Evolutionary conservation across 1,139 yeast species (phyloP).

Genomic region (Wickerhamomyces sp.): DNA sequence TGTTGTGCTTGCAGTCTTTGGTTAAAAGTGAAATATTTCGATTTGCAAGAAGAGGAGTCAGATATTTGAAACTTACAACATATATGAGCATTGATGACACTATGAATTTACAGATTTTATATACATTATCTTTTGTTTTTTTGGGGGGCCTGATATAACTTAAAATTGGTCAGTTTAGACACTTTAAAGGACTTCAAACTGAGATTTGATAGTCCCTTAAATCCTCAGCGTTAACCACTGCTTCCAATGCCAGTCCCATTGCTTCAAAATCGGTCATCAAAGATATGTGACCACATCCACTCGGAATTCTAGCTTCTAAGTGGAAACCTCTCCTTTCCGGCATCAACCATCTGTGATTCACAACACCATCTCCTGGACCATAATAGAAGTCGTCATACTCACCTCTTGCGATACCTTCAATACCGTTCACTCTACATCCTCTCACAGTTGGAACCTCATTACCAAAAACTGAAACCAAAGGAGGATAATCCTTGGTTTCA

Average conservation of each 20-base stretch:
- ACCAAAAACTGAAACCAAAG: slow-evolving; percentile 77
- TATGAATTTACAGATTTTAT: too few relatives aligned
- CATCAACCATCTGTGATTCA: slow-evolving; percentile 75
- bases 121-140: too few relatives aligned
- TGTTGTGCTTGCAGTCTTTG: slow-evolving; percentile 81
- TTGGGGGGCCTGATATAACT: too few relatives aligned
- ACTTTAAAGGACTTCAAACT: too few relatives aligned
- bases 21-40: slow-evolving; percentile 68
- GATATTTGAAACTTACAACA: too few relatives aligned
- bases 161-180: too few relatives aligned
- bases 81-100: too few relatives aligned
- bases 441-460: slow-evolving; percentile 79
- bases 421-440: slow-evolving; percentile 60
- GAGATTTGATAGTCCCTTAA: slow-evolving; percentile 21
- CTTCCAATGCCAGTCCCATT: slow-evolving; percentile 64
- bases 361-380: slow-evolving; percentile 94
- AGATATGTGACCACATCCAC: slow-evolving; percentile 72
- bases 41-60: slow-evolving; percentile 26
- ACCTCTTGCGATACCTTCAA: slow-evolving; percentile 64
- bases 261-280: slow-evolving; percentile 68
- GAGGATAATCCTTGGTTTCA: slow-evolving; percentile 58
- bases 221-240: slow-evolving; percentile 55
- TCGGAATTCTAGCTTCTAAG: slow-evolving; percentile 62
- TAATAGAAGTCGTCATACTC: slow-evolving; percentile 71
- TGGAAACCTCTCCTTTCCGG: slow-evolving; percentile 70